Evolutionary conservation across 83 land plant genomes (phyloP).

Genomic region (Larix sibirica): DNA sequence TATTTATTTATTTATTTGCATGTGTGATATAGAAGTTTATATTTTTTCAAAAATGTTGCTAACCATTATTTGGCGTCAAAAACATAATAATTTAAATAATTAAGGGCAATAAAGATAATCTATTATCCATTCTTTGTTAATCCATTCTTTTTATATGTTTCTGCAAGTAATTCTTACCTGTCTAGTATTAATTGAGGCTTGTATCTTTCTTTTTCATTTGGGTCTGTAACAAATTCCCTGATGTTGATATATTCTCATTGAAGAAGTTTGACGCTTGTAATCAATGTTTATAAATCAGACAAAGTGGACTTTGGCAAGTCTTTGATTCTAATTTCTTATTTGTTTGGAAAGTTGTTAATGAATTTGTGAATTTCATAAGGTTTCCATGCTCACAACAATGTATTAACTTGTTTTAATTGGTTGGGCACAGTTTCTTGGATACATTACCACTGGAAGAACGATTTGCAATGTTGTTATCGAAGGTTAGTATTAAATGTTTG

Average conservation of each 20-base stretch:
- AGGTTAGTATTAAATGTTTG: constrained; percentile 22
- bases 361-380: neutral
- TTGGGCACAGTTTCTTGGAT: constrained; percentile 36
- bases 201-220: neutral
- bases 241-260: neutral
- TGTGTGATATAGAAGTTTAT: neutral
- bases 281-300: neutral
- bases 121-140: neutral
- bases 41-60: neutral
- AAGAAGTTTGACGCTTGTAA: neutral
- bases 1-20: too few species aligned
- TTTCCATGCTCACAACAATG: neutral
- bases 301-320: neutral
- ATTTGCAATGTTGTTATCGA: constrained; percentile 30
- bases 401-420: neutral
- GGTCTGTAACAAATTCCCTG: too few species aligned
- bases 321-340: neutral
- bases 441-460: constrained; percentile 36
- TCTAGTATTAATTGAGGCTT: neutral
- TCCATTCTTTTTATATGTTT: neutral
- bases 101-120: neutral
- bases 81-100: neutral
- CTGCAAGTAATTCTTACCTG: neutral
- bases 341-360: neutral
- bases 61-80: neutral